Percentiles rank a stretch among this genome's conserved stretches.
Evolutionary conservation across 1,284 basidiomycete genomes (phyloP).

Genomic region (Peniophora sp.): DNA sequence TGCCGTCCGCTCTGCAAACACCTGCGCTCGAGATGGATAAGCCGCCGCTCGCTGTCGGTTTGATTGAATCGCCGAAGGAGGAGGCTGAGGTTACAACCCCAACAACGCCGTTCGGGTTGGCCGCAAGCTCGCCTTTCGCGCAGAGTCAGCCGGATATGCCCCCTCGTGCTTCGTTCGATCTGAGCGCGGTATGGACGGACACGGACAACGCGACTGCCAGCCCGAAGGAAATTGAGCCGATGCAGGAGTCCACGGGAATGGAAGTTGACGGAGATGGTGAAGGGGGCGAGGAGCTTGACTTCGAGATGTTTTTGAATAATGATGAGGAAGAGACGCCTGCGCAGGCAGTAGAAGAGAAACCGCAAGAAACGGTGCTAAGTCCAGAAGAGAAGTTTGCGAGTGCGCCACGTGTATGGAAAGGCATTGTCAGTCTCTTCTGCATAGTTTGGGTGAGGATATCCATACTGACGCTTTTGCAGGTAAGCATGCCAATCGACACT

Average conservation of each 20-base stretch:
- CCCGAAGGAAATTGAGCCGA: slow-evolving; percentile 16
- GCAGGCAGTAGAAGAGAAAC: slow-evolving; percentile 21
- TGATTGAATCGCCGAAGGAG: neutral
- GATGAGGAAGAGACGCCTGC: slow-evolving; percentile 33
- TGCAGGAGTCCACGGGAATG: slow-evolving; percentile 35
- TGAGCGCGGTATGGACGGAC: slow-evolving; percentile 56
- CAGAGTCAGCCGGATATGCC: slow-evolving; percentile 33
- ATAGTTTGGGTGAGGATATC: neutral
- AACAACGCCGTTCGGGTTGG: neutral
- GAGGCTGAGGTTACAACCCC: no score
- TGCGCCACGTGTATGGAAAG: slow-evolving; percentile 57
- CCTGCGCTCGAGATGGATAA: neutral
- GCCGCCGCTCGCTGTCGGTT: neutral
- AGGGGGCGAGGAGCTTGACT: slow-evolving; percentile 64
- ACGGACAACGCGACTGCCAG: slow-evolving; percentile 15
- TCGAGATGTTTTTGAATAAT: slow-evolving; percentile 74
- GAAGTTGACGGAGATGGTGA: slow-evolving; percentile 29
- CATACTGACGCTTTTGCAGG: slow-evolving; percentile 27
- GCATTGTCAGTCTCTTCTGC: slow-evolving; percentile 42
- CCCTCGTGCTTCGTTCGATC: slow-evolving; percentile 50
- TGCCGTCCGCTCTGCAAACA: slow-evolving; percentile 7
- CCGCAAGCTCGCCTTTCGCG: slow-evolving; percentile 44
- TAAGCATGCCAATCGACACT: slow-evolving; percentile 72
- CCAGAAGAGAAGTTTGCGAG: slow-evolving; percentile 33
- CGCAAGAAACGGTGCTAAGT: slow-evolving; percentile 11